Conservation (phyloP, 2,329 filamentous ascomycete species). For the Colletotrichum endophyticum region DNA sequence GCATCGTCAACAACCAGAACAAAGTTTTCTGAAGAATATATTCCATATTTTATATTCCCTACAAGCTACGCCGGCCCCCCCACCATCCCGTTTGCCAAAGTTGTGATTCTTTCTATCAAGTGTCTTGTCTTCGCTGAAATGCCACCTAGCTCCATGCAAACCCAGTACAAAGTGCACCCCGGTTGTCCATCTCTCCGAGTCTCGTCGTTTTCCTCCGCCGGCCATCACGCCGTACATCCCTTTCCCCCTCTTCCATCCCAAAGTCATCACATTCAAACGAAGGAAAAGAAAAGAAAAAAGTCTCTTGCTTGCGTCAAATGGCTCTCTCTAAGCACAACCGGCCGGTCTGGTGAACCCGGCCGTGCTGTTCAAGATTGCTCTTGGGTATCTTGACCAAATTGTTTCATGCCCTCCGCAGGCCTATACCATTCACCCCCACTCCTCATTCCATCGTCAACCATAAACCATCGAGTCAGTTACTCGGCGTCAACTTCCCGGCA, state of each 20-base stretch:
- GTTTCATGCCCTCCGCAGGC: neutral
- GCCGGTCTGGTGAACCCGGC: neutral
- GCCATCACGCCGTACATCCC: neutral
- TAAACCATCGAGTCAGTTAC: neutral
- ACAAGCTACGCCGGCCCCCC: neutral
- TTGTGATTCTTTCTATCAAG: neutral
- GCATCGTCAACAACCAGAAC: neutral
- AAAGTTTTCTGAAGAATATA: neutral
- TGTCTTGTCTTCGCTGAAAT: neutral
- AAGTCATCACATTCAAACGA: neutral
- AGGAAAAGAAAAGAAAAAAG: neutral
- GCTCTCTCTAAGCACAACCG: conserved; percentile 17
- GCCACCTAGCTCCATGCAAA: neutral
- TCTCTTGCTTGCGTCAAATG: conserved; percentile 15
- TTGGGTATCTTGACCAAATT: conserved; percentile 22
- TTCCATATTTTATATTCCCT: neutral
- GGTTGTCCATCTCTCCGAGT: neutral
- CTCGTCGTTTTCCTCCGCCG: neutral
- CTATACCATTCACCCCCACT: neutral
- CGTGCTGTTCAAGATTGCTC: conserved; percentile 21
- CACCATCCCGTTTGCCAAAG: neutral
- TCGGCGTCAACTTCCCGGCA: conserved; percentile 37
- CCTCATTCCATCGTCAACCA: neutral
- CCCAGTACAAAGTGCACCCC: neutral
- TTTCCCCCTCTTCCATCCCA: neutral